These are phyloP conservation scores for Begonia fuchsioides DNA, from an alignment of 306 rosid species.

Conservation along the genomic window DNA sequence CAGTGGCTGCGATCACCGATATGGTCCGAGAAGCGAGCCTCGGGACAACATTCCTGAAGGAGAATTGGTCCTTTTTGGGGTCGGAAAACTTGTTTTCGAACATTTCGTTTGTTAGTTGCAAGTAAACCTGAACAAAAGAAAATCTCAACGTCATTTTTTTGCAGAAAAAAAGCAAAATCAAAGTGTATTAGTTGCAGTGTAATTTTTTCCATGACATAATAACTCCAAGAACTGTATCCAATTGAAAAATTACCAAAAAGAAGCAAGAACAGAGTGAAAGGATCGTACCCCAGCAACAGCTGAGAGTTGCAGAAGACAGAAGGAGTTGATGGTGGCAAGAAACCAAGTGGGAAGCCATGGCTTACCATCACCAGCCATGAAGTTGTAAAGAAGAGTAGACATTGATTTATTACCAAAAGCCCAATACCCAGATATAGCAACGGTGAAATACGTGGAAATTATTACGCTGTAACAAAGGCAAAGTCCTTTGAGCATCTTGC, in stretches of 20 bases:
- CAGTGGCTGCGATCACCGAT: conserved; percentile 41
- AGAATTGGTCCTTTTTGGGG: conserved; percentile 45
- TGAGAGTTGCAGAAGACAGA: conserved; percentile 35
- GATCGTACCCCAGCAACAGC: conserved; percentile 50
- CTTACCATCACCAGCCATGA: conserved; percentile 15
- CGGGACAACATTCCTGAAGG: conserved; percentile 41
- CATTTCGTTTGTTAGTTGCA: conserved; percentile 70
- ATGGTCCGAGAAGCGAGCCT: conserved; percentile 46
- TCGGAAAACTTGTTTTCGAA: conserved; percentile 50
- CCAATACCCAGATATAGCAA: conserved; percentile 77
- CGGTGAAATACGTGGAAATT: conserved; percentile 31
- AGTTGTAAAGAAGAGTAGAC: conserved; percentile 39
- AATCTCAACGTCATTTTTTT: too few relatives aligned
- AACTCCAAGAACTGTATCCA: too few relatives aligned
- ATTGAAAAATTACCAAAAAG: too few relatives aligned
- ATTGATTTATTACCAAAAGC: conserved; percentile 53
- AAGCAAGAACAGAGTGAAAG: background rate
- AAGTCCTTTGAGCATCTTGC: conserved; percentile 74
- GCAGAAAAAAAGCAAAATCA: background rate
- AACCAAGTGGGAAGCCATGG: conserved; percentile 54
- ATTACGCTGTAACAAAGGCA: conserved; percentile 55
- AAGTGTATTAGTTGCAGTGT: too few relatives aligned
- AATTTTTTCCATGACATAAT: background rate
- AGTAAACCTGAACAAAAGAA: conserved; percentile 31
- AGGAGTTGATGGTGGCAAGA: conserved; percentile 47